These are phyloP conservation scores for Fraxinus platypoda DNA, from an alignment of 305 asterid species.

Conservation along the genomic window DNA sequence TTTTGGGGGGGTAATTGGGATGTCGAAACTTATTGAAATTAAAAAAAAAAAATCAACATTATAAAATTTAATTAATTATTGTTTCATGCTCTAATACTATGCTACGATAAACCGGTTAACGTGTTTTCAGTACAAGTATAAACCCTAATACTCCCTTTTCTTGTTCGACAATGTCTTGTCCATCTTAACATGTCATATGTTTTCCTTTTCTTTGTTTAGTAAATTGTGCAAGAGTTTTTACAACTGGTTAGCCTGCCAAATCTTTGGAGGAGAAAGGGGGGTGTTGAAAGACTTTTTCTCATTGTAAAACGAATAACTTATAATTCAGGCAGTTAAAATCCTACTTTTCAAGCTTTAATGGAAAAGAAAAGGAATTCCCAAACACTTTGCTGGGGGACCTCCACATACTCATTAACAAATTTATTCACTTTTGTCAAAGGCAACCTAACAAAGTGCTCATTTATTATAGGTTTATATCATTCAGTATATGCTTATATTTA, in stretches of 20 bases:
- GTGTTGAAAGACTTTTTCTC: background rate
- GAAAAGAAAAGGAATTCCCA: background rate
- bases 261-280: background rate
- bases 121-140: background rate
- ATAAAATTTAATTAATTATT: no score
- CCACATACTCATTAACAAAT: background rate
- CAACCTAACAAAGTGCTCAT: background rate
- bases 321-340: background rate
- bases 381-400: background rate
- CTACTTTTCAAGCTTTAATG: background rate
- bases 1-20: background rate
- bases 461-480: background rate
- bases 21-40: no score
- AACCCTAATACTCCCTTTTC: background rate
- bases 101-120: background rate
- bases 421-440: background rate
- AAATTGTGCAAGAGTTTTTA: background rate
- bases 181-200: background rate
- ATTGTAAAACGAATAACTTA: background rate
- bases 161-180: background rate
- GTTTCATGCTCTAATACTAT: no score
- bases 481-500: background rate
- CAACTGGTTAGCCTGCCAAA: background rate
- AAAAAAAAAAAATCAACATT: no score
- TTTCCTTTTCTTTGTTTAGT: background rate